Percentiles rank a stretch among this genome's conserved stretches.
Conservation (phyloP, 148 eudicot species). For the Tetragonia tetragonoides region DNA sequence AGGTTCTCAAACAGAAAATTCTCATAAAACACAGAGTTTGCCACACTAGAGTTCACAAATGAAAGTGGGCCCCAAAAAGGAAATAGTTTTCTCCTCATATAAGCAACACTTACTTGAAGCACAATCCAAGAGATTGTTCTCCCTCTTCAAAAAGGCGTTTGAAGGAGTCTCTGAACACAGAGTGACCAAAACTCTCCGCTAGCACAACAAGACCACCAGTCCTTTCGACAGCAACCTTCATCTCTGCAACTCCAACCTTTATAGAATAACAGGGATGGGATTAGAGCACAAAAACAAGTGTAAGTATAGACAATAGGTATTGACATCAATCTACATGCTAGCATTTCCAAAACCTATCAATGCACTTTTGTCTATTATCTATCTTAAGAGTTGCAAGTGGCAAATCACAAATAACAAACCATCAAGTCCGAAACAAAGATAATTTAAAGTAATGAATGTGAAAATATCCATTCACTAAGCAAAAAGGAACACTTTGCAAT, state of each 20-base stretch:
- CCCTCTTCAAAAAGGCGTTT: conserved; percentile 78
- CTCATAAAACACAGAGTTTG: background rate
- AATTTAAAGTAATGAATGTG: background rate
- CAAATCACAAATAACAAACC: background rate
- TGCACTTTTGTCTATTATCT: background rate
- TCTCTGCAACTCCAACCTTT: conserved; percentile 98
- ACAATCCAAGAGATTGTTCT: conserved; percentile 85
- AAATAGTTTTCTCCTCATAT: background rate
- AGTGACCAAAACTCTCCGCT: conserved; percentile 96
- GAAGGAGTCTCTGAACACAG: conserved; percentile 94
- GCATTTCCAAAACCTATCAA: background rate
- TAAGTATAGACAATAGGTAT: background rate
- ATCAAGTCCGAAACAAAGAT: background rate
- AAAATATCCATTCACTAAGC: background rate
- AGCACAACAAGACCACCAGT: conserved; percentile 96
- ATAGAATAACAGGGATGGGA: conserved; percentile 13
- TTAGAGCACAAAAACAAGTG: background rate
- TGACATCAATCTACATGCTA: conserved; percentile 2
- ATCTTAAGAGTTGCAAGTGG: background rate
- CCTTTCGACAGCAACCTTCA: conserved; percentile 93
- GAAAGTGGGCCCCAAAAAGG: background rate
- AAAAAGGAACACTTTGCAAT: background rate
- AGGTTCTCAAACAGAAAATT: background rate
- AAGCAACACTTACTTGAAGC: conserved; percentile 69
- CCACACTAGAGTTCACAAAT: background rate